Percentiles rank a stretch among this genome's conserved stretches.
Evolutionary conservation across 495 filamentous ascomycete species (phyloP).

Genomic region (Tetracladium marchalianum): DNA sequence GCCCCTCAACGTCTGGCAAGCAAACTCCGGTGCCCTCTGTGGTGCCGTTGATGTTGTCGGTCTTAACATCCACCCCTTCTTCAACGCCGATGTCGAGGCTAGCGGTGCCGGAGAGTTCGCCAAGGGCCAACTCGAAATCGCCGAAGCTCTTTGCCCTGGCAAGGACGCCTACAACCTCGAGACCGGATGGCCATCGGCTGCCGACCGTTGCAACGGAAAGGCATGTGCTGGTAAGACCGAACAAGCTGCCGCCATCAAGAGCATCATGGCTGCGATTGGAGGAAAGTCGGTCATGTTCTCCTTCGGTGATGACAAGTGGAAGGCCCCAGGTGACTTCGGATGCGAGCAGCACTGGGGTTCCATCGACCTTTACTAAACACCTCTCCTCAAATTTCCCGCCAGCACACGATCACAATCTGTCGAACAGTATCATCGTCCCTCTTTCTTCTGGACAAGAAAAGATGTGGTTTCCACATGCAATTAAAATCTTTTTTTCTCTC

Average conservation of each 20-base stretch:
- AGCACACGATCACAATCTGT: conserved; percentile 5
- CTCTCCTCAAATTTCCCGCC: not conserved
- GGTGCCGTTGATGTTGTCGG: conserved; percentile 63
- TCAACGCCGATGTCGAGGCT: conserved; percentile 59
- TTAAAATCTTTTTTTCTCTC: conserved; percentile 1
- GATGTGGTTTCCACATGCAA: conserved; percentile 6
- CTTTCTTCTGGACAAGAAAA: conserved; percentile 14
- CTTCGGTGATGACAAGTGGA: conserved; percentile 75
- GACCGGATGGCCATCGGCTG: conserved; percentile 79
- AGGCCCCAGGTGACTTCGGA: conserved; percentile 52
- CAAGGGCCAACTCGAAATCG: conserved; percentile 49
- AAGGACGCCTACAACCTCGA: conserved; percentile 69
- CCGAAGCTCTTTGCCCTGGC: conserved; percentile 54
- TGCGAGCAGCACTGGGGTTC: conserved; percentile 80
- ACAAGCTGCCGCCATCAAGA: conserved; percentile 62
- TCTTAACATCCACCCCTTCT: conserved; percentile 88
- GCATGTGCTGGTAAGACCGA: conserved; percentile 56
- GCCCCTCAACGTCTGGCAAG: conserved; percentile 59
- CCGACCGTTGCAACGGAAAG: conserved; percentile 55
- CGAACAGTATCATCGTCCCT: conserved; percentile 9
- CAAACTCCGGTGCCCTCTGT: conserved; percentile 53
- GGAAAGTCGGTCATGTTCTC: conserved; percentile 66
- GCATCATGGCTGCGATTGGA: conserved; percentile 45
- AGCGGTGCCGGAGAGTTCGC: conserved; percentile 65
- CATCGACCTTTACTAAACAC: conserved; percentile 38